Conservation (phyloP, 192 early-diverging fungal species). For the Thoreauomyces humboldtii region DNA sequence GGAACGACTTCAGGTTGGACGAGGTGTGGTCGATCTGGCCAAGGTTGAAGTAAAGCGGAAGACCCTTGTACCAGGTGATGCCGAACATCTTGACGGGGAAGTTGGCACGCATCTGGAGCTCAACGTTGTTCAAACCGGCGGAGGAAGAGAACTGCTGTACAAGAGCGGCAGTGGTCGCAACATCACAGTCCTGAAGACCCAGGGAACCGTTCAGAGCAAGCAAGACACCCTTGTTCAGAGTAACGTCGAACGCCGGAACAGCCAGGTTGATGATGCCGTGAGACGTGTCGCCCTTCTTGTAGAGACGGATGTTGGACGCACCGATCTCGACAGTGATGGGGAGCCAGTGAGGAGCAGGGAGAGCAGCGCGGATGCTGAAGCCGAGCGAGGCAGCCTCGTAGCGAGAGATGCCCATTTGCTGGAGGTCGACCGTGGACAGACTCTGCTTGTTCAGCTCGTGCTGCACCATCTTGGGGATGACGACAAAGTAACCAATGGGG, state of each 20-base stretch:
- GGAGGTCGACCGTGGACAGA: conserved; percentile 12
- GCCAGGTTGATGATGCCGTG: conserved; percentile 13
- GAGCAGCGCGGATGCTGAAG: conserved; percentile 17
- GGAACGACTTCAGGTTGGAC: conserved; percentile 8
- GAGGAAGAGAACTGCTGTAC: conserved; percentile 19
- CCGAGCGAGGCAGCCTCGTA: conserved; percentile 12
- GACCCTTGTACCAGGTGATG: conserved; percentile 34
- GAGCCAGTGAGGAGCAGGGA: conserved; percentile 23
- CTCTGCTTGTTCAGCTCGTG: conserved; percentile 26
- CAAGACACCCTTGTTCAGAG: conserved; percentile 21
- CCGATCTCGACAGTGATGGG: conserved; percentile 32
- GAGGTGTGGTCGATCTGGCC: conserved; percentile 17
- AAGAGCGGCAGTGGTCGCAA: not conserved
- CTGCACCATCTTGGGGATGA: conserved; percentile 37
- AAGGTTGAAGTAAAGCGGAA: conserved; percentile 35
- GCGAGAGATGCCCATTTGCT: conserved; percentile 17
- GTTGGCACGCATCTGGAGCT: conserved; percentile 23
- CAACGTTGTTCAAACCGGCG: conserved; percentile 17
- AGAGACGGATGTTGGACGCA: conserved; percentile 16
- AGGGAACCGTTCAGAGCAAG: conserved; percentile 19
- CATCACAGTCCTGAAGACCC: conserved; percentile 18
- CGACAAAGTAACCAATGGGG: conserved; percentile 34
- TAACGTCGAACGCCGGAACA: conserved; percentile 25
- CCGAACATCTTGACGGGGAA: conserved; percentile 37
- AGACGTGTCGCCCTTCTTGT: conserved; percentile 19